phyloP scores from a whole-genome alignment of 345 rosid species.

The Eutrema japonicum region DNA sequence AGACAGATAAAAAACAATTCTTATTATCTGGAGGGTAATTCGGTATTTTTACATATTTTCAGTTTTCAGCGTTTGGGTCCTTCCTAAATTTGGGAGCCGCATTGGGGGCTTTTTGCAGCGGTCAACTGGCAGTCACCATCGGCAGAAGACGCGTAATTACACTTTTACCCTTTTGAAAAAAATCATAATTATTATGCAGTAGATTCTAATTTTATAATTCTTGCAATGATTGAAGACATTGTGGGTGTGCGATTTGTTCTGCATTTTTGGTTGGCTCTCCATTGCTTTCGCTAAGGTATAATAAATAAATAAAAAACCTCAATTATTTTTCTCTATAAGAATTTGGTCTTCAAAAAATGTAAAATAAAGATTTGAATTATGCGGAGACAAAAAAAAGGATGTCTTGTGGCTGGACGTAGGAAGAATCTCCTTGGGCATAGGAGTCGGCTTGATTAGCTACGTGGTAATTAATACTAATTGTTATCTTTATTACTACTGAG shows the following conservation, averaged over 20 bases:
- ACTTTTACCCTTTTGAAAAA: background rate
- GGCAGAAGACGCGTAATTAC: conserved; percentile 44
- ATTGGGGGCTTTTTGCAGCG: conserved; percentile 45
- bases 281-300: conserved; percentile 49
- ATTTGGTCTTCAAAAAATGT: background rate
- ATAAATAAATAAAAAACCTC: background rate
- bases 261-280: conserved; percentile 51
- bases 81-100: conserved; percentile 44
- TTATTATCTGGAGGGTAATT: background rate
- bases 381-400: conserved; percentile 34
- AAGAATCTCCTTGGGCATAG: conserved; percentile 41
- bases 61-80: conserved; percentile 45
- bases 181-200: background rate
- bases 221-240: conserved; percentile 35
- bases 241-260: conserved; percentile 48
- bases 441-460: conserved; percentile 43
- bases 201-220: background rate
- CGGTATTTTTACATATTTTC: background rate
- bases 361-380: background rate
- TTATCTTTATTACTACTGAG: background rate
- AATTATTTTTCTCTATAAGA: background rate
- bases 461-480: conserved; percentile 35
- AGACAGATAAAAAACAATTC: no score
- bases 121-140: conserved; percentile 35
- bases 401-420: conserved; percentile 44